Conservation (phyloP, 2,329 filamentous ascomycete species). For the Colletotrichum agaves region DNA sequence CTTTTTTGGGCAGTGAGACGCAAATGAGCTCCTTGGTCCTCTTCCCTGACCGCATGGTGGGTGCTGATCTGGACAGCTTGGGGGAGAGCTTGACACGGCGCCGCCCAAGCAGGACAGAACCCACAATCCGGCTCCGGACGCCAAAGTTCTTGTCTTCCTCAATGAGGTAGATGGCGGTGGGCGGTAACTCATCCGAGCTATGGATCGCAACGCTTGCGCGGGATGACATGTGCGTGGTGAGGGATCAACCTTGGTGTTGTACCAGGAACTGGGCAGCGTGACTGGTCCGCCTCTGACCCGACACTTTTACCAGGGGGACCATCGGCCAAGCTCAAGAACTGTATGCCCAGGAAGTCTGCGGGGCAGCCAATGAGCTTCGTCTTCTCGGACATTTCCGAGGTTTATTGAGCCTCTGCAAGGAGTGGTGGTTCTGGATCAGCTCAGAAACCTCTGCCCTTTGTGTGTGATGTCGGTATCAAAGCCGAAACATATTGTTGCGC, state of each 20-base stretch:
- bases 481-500: slow-evolving; percentile 28
- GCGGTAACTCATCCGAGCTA: slow-evolving; percentile 13
- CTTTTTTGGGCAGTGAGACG: slow-evolving; percentile 31
- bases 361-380: slow-evolving; percentile 14
- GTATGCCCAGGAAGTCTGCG: background rate
- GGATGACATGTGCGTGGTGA: slow-evolving; percentile 25
- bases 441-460: background rate
- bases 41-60: slow-evolving; percentile 25
- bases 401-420: background rate
- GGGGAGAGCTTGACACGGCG: slow-evolving; percentile 12
- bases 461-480: slow-evolving; percentile 21
- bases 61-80: slow-evolving; percentile 15
- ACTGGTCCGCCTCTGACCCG: background rate
- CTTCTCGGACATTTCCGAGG: background rate
- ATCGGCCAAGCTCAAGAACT: slow-evolving; percentile 19
- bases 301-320: background rate
- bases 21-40: slow-evolving; percentile 15
- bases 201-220: background rate
- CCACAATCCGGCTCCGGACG: slow-evolving; percentile 16
- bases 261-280: background rate
- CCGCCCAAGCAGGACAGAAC: background rate
- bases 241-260: background rate
- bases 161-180: background rate
- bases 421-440: background rate
- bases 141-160: background rate